A percentile compares a stretch with the other conserved stretches of the same genome.
These are phyloP conservation scores for Bruguiera sexangula DNA, from an alignment of 345 rosid species.

Conservation along the genomic window DNA sequence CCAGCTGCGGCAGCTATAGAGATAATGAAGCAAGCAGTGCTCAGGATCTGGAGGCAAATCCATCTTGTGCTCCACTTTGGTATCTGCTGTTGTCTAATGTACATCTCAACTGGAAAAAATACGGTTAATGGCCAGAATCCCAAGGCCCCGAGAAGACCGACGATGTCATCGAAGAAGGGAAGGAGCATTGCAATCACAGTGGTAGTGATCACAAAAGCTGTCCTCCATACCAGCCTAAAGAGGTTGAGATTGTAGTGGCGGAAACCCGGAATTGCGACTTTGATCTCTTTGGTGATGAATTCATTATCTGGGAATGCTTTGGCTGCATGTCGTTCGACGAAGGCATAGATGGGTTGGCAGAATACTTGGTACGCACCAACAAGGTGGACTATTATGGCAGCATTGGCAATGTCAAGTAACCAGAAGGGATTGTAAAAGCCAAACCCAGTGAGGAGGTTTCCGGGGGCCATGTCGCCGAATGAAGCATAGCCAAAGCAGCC, in stretches of 20 bases:
- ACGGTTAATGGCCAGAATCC: constrained; percentile 95
- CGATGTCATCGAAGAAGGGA: constrained; percentile 79
- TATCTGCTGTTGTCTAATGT: constrained; percentile 60
- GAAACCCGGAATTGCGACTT: constrained; percentile 48
- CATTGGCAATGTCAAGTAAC: constrained; percentile 86
- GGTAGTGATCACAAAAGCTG: constrained; percentile 57
- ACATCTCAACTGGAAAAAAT: constrained; percentile 90
- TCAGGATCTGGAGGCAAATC: constrained; percentile 67
- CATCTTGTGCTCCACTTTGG: constrained; percentile 75
- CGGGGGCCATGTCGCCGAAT: constrained; percentile 74
- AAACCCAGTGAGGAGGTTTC: constrained; percentile 74
- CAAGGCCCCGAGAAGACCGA: constrained; percentile 78
- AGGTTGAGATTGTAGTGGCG: constrained; percentile 49
- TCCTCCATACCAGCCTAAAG: constrained; percentile 79
- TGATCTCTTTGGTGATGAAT: constrained; percentile 54
- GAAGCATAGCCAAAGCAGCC: constrained; percentile 88
- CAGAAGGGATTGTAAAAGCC: constrained; percentile 79
- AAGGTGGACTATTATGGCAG: constrained; percentile 75
- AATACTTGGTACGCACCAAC: constrained; percentile 90
- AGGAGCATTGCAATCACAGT: constrained; percentile 77
- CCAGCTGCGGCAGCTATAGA: constrained; percentile 74
- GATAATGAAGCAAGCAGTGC: constrained; percentile 63
- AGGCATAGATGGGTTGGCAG: constrained; percentile 81
- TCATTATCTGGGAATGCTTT: constrained; percentile 50
- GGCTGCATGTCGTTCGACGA: constrained; percentile 56